Evolutionary conservation across 306 rosid species (phyloP), one percentile per base, ranked within the genome.

Genomic region (Ammopiptanthus mongolicus): DNA sequence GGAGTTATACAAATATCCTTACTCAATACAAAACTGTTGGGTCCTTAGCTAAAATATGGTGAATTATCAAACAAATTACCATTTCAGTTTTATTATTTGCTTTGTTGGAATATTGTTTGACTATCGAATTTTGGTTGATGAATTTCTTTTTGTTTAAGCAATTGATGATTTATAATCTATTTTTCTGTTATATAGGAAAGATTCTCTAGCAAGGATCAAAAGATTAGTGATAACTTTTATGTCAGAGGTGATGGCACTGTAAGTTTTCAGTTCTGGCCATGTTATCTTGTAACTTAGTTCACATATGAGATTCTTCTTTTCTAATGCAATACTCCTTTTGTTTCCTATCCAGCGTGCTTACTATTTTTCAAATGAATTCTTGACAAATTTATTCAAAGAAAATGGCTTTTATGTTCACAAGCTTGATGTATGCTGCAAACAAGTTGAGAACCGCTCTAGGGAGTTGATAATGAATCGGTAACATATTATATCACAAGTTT

Each of bases 191-290:
- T 21, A 19, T 71, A 95, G 98, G 97, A 95, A 81, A 87, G 98
- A 69, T 82, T 95, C 59, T 88, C 87, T 47, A 33, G 91, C 87
- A 95, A 91, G 87, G 98, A 92, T 80, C 97, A 88, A 73, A 90
- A 85, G 89, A 90, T 95, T 29, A 86, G 97, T 62, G 97, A 92
- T 74, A 92, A 92, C 74, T 90, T 95, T 72, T 91, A 88, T 69
- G 98, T 90, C 75, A 86, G 97, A 78, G 97, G 97, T 57, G 98
- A 92, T 46, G 97, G 98, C 80, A 95, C 97, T 72, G 98, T 91
- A 85, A 87, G 98, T 83, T 65, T 62, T 73, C 73, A 17, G 73
- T 44, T 62, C 39, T 66, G 34, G 56, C 70, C 50, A 41, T 68
- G 68, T 50, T 57, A 50, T 29, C 37, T 5, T 41, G 25, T 63